Evolutionary conservation across 331 rosid species (phyloP).

Genomic region (Rhamnella rubrinervis): DNA sequence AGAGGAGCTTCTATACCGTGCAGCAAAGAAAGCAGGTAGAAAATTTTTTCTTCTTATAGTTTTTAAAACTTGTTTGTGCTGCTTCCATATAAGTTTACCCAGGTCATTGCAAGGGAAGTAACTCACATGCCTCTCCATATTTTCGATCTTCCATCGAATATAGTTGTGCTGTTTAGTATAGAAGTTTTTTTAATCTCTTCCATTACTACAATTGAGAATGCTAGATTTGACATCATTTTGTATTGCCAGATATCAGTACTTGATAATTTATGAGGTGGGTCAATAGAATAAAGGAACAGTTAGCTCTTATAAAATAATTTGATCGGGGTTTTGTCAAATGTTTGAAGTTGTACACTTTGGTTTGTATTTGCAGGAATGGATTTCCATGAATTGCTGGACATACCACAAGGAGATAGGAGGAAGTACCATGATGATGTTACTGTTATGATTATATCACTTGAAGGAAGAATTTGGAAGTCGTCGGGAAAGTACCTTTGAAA

Average conservation of each 20-base stretch:
- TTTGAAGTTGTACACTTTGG: background rate
- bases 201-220: too few relatives aligned
- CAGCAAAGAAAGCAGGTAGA: conserved; percentile 92
- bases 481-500: conserved; percentile 86
- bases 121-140: too few relatives aligned
- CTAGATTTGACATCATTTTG: too few relatives aligned
- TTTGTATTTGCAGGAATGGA: conserved; percentile 70
- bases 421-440: conserved; percentile 95
- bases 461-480: conserved; percentile 99
- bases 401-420: conserved; percentile 93
- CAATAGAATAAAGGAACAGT: too few relatives aligned
- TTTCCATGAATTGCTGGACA: conserved; percentile 87
- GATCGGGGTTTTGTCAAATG: background rate
- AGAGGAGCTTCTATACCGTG: conserved; percentile 94
- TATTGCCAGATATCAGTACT: too few relatives aligned
- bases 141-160: too few relatives aligned
- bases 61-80: background rate
- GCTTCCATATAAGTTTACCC: background rate
- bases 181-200: too few relatives aligned
- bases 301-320: too few relatives aligned
- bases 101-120: background rate
- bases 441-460: conserved; percentile 95
- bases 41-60: background rate
- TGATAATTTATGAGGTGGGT: too few relatives aligned
- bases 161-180: too few relatives aligned